Conservation (phyloP, 2,329 filamentous ascomycete species). For the Hymenoscyphus salicellus region DNA sequence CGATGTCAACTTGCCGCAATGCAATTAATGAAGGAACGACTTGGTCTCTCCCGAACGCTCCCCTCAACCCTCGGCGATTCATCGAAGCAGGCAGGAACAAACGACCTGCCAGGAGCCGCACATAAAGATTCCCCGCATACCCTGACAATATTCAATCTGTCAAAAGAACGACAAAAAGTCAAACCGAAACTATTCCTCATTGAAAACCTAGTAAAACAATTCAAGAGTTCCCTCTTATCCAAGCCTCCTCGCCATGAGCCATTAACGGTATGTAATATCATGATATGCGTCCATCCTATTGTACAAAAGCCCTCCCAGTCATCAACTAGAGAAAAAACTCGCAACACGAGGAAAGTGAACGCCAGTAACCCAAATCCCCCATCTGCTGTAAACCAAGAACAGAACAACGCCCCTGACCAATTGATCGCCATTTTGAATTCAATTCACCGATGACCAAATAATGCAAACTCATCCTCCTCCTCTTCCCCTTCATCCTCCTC, state of each 20-base stretch:
- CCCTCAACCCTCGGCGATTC: too few species aligned
- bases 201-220: not conserved
- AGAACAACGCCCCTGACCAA: not conserved
- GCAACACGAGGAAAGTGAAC: not conserved
- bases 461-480: slow-evolving; percentile 46
- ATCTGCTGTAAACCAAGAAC: not conserved
- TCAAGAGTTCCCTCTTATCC: not conserved
- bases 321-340: not conserved
- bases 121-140: too few species aligned
- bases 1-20: too few species aligned
- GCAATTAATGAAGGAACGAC: too few species aligned
- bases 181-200: not conserved
- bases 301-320: not conserved
- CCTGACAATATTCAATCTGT: too few species aligned
- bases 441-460: slow-evolving; percentile 50
- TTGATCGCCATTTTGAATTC: not conserved
- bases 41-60: too few species aligned
- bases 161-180: too few species aligned
- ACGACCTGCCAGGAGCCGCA: too few species aligned
- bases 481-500: slow-evolving; percentile 44
- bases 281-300: not conserved
- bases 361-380: not conserved
- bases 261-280: not conserved
- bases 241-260: not conserved
- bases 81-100: too few species aligned